Evolutionary conservation across 306 rosid genomes (phyloP).

Genomic region (Prinsepia uniflora): DNA sequence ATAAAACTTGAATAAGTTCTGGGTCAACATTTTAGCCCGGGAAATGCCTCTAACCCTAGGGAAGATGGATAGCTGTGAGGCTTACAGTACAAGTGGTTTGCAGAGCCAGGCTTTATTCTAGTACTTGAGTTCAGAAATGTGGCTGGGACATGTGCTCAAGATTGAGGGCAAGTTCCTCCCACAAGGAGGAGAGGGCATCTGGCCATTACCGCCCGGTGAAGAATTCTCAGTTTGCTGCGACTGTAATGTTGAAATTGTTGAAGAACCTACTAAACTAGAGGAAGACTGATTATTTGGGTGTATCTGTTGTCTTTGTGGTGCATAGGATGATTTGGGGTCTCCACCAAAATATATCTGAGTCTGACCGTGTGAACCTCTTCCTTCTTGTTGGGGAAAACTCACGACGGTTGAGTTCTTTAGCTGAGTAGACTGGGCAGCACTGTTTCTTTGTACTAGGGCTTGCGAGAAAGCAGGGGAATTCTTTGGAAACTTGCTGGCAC

Average conservation of each 20-base stretch:
- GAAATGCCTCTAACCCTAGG: not conserved
- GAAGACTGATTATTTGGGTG: constrained; percentile 29
- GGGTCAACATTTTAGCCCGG: not conserved
- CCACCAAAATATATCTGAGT: constrained; percentile 67
- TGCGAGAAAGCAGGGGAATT: constrained; percentile 40
- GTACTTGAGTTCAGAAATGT: constrained; percentile 51
- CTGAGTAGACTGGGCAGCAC: constrained; percentile 42
- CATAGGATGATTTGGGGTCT: constrained; percentile 35
- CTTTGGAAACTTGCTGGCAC: constrained; percentile 36
- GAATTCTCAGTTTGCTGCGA: constrained; percentile 39
- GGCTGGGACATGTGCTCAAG: constrained; percentile 42
- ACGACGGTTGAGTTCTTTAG: constrained; percentile 32
- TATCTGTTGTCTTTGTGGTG: constrained; percentile 33
- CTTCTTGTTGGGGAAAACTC: constrained; percentile 41
- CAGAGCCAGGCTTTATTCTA: constrained; percentile 13
- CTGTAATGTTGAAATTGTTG: constrained; percentile 30
- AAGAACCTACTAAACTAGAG: constrained; percentile 22
- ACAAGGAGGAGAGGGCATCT: constrained; percentile 49
- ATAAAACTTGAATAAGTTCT: not conserved
- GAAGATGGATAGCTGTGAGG: not conserved
- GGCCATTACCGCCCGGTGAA: constrained; percentile 32
- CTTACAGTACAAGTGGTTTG: not conserved
- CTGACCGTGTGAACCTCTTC: constrained; percentile 46
- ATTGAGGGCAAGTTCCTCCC: constrained; percentile 55
- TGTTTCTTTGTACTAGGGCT: constrained; percentile 32